Evolutionary conservation across 2,329 filamentous ascomycete genomes (phyloP).

Genomic region (Penicillium sp.): DNA sequence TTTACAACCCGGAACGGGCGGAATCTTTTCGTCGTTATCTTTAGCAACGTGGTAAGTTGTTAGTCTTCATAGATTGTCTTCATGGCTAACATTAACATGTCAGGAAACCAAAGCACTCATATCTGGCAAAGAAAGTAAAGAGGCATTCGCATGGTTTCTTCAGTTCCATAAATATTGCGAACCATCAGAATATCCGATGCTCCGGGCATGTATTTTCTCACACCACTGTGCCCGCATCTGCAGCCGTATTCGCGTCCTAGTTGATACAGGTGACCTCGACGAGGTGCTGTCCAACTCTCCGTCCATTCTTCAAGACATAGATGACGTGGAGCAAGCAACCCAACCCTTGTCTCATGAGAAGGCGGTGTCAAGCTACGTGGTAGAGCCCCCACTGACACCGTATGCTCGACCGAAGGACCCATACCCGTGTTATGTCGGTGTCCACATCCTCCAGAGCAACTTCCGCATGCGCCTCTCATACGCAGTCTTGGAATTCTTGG

Average conservation of each 20-base stretch:
- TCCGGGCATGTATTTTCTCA: neutral
- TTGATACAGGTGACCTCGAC: neutral
- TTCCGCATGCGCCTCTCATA: neutral
- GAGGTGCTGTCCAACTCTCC: neutral
- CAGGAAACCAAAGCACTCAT: neutral
- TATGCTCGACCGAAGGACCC: neutral
- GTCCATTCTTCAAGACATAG: neutral
- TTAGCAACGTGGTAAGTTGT: neutral
- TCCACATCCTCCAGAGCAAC: neutral
- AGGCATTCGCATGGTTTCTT: neutral
- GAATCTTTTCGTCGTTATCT: neutral
- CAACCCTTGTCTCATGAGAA: neutral
- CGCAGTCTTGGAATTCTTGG: neutral
- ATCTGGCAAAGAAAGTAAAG: neutral
- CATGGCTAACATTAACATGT: neutral
- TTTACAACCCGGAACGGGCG: neutral
- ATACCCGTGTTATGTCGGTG: neutral
- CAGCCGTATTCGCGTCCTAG: neutral
- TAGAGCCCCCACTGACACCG: neutral
- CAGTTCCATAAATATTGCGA: neutral
- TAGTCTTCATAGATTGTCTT: neutral
- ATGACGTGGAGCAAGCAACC: neutral
- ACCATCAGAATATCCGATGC: neutral
- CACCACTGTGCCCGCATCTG: neutral
- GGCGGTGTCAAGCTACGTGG: neutral